These are phyloP conservation scores for Phyllosticta ampelicida DNA, from an alignment of 2,329 filamentous ascomycete species.

Conservation along the genomic window DNA sequence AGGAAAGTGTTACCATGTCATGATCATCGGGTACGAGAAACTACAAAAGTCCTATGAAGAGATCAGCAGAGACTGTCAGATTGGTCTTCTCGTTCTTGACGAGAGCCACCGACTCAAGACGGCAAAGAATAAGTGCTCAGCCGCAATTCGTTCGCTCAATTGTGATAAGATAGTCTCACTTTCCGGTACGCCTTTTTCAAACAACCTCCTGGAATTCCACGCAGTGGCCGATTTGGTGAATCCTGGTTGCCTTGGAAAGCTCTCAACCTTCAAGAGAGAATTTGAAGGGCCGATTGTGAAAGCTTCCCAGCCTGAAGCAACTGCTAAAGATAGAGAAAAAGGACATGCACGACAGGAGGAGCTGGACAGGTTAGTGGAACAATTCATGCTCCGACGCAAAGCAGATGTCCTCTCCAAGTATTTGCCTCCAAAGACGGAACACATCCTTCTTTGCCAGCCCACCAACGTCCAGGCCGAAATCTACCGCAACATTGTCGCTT, in stretches of 20 bases:
- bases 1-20: slow-evolving; percentile 56
- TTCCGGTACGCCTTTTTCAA: slow-evolving; percentile 58
- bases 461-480: slow-evolving; percentile 50
- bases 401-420: slow-evolving; percentile 56
- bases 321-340: slow-evolving; percentile 50
- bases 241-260: slow-evolving; percentile 52
- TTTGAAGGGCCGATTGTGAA: slow-evolving; percentile 56
- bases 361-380: slow-evolving; percentile 47
- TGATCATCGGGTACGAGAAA: slow-evolving; percentile 67
- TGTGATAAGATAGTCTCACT: slow-evolving; percentile 52
- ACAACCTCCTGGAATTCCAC: slow-evolving; percentile 57
- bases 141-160: slow-evolving; percentile 53
- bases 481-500: slow-evolving; percentile 53
- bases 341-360: slow-evolving; percentile 52
- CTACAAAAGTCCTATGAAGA: slow-evolving; percentile 55
- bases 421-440: slow-evolving; percentile 56
- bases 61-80: slow-evolving; percentile 48
- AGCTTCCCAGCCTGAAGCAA: slow-evolving; percentile 54
- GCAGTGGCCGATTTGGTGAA: slow-evolving; percentile 60
- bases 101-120: slow-evolving; percentile 60
- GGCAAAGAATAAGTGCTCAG: slow-evolving; percentile 56
- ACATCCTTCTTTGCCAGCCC: slow-evolving; percentile 55
- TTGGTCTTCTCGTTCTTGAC: slow-evolving; percentile 62
- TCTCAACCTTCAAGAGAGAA: slow-evolving; percentile 51
- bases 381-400: slow-evolving; percentile 56